These are phyloP conservation scores for Trichosanthes cucumerina DNA, from an alignment of 306 rosid genomes.

Conservation along the genomic window DNA sequence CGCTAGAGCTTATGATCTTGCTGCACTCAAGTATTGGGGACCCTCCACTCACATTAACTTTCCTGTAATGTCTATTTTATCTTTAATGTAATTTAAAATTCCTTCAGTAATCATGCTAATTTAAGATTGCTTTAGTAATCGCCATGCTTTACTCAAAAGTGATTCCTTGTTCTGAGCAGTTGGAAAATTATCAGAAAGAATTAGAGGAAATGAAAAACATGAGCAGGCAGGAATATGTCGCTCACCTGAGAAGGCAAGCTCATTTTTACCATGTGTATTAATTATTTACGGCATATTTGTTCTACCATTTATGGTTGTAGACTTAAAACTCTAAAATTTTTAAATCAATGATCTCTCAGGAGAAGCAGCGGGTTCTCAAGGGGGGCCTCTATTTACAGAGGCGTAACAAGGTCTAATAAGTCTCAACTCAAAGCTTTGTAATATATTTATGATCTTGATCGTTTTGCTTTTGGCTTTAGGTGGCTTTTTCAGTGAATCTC, in stretches of 20 bases:
- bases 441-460: background rate
- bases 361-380: constrained; percentile 92
- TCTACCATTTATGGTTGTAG: background rate
- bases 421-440: constrained; percentile 9
- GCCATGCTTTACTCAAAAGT: background rate
- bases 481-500: constrained; percentile 6
- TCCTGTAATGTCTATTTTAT: constrained; percentile 38
- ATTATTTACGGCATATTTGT: background rate
- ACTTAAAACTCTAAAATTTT: background rate
- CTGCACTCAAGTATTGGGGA: constrained; percentile 97
- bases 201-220: constrained; percentile 74
- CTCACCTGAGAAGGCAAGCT: constrained; percentile 70
- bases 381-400: constrained; percentile 87
- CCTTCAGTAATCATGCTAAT: background rate
- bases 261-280: background rate
- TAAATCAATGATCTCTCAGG: constrained; percentile 23
- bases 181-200: constrained; percentile 66
- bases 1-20: constrained; percentile 88
- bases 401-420: constrained; percentile 75
- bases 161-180: constrained; percentile 22
- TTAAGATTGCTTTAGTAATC: background rate
- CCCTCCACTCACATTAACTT: constrained; percentile 88
- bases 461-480: background rate
- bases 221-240: constrained; percentile 85
- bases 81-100: background rate